phyloP scores from a whole-genome alignment of 139 green algal species.

The Pedinophyceae sp. region DNA sequence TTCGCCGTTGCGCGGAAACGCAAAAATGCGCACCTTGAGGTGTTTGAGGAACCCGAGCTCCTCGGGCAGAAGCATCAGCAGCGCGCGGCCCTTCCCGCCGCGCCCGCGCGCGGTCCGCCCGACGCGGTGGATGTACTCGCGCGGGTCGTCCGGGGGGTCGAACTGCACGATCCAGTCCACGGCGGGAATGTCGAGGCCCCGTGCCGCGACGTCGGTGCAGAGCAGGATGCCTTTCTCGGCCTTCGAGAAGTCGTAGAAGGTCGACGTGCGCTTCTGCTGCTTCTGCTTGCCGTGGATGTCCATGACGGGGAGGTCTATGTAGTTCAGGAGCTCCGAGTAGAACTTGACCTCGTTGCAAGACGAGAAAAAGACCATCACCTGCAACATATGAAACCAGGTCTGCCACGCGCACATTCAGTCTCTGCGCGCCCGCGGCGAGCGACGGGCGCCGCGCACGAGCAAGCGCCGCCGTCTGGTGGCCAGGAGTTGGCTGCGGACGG shows the following conservation, averaged over 20 bases:
- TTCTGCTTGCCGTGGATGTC: conserved; percentile 99
- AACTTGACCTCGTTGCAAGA: conserved; percentile 82
- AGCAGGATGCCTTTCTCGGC: conserved; percentile 78
- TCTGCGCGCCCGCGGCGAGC: background rate
- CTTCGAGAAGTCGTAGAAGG: conserved; percentile 93
- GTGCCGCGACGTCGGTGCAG: conserved; percentile 93
- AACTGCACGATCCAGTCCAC: conserved; percentile 99
- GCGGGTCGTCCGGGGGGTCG: conserved; percentile 89
- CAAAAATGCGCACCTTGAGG: no score
- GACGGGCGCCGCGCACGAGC: background rate
- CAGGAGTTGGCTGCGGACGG: no score
- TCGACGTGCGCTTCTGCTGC: conserved; percentile 88
- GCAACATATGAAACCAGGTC: no score
- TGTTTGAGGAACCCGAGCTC: conserved; percentile 87
- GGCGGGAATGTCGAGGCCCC: conserved; percentile 87
- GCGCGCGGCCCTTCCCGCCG: conserved; percentile 60
- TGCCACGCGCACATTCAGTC: background rate
- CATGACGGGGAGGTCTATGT: conserved; percentile 86
- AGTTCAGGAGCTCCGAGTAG: conserved; percentile 89
- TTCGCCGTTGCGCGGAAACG: no score
- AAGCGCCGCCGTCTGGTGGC: no score
- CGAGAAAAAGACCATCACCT: conserved; percentile 98
- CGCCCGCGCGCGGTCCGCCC: conserved; percentile 78
- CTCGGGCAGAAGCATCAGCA: conserved; percentile 91
- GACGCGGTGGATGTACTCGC: conserved; percentile 86